phyloP scores from a whole-genome alignment of 768 basidiomycete genomes.

The Rhizopogon vinicolor region DNA sequence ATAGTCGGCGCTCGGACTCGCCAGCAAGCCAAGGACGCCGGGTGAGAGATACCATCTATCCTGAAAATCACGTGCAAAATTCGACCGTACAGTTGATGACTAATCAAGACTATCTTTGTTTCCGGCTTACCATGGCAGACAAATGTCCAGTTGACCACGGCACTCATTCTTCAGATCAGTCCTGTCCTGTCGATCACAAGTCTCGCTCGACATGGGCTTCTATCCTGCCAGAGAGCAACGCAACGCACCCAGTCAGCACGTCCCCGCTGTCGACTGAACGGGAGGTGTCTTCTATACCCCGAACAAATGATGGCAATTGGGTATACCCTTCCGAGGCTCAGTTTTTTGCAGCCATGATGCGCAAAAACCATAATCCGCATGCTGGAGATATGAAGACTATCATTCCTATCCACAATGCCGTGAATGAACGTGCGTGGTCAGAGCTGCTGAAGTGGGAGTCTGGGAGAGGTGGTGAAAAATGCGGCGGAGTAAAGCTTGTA shows the following conservation, averaged over 20 bases:
- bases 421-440: conserved; percentile 91
- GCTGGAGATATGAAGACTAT: conserved; percentile 91
- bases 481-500: conserved; percentile 78
- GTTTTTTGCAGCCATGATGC: conserved; percentile 95
- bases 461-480: conserved; percentile 75
- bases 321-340: conserved; percentile 98
- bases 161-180: conserved; percentile 22
- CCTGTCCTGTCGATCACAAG: conserved; percentile 67
- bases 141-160: conserved; percentile 50
- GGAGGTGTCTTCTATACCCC: conserved; percentile 86
- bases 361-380: conserved; percentile 88
- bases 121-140: conserved; percentile 18
- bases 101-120: conserved; percentile 2
- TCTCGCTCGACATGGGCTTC: conserved; percentile 41
- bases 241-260: conserved; percentile 1
- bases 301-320: conserved; percentile 71
- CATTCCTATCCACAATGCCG: conserved; percentile 98
- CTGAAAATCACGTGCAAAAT: not conserved
- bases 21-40: too few species aligned
- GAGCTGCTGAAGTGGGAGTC: conserved; percentile 82
- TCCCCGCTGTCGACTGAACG: conserved; percentile 62
- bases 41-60: not conserved
- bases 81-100: not conserved
- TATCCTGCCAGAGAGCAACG: conserved; percentile 15
- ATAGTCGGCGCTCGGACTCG: too few species aligned